Conservation (phyloP, 176 grass and related monocot species). For the Aegilops speltoides region DNA sequence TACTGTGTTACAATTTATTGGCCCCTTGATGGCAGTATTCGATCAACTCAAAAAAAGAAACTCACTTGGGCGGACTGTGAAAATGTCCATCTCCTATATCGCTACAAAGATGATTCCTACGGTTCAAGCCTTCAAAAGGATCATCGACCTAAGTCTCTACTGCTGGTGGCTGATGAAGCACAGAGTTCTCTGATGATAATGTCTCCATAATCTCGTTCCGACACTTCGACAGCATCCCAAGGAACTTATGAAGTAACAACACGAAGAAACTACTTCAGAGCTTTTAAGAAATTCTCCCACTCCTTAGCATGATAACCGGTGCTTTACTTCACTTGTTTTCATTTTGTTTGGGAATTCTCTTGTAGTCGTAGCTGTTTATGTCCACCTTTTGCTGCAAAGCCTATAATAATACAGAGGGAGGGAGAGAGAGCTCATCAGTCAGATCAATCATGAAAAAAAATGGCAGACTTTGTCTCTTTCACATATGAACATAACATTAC, state of each 20-base stretch:
- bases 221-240: background rate
- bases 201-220: background rate
- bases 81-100: background rate
- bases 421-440: background rate
- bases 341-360: conserved; percentile 67
- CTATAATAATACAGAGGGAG: conserved; percentile 18
- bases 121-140: background rate
- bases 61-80: background rate
- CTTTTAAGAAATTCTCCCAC: background rate
- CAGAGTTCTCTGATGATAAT: background rate
- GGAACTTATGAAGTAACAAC: background rate
- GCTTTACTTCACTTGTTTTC: conserved; percentile 43
- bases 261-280: background rate
- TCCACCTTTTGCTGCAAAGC: conserved; percentile 89
- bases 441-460: background rate
- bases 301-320: background rate
- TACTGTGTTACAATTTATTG: conserved; percentile 14
- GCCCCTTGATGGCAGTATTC: background rate
- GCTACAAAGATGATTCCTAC: conserved; percentile 19
- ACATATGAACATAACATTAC: conserved; percentile 29
- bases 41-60: background rate
- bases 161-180: background rate
- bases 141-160: background rate
- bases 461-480: background rate
- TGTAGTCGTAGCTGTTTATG: conserved; percentile 86